Conservation (phyloP, 495 filamentous ascomycete species). For the Neurospora sp. region DNA sequence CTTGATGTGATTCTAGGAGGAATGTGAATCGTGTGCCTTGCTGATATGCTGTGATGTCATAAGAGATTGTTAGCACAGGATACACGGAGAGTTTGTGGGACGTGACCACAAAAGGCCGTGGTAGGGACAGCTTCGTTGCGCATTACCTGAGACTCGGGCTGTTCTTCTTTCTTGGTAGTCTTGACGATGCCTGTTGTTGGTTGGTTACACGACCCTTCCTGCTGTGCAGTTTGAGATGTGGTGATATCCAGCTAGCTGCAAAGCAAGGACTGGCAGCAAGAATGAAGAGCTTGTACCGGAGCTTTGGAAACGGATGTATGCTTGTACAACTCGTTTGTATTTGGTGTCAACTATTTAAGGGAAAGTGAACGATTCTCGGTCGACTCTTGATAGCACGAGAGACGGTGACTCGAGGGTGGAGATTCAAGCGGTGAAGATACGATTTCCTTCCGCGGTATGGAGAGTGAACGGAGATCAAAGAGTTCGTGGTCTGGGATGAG, state of each 20-base stretch:
- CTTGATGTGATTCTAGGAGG: constrained; percentile 18
- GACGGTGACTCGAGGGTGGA: background rate
- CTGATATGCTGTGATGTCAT: background rate
- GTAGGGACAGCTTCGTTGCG: background rate
- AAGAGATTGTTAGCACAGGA: background rate
- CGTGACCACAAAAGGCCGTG: background rate
- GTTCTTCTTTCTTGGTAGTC: background rate
- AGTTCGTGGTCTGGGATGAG: background rate
- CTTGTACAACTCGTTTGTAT: background rate
- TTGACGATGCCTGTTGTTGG: background rate
- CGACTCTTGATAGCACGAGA: background rate
- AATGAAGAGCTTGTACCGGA: background rate
- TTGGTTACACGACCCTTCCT: background rate
- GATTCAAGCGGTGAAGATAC: background rate
- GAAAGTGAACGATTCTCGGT: background rate
- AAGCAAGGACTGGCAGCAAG: background rate
- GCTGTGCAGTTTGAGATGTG: background rate
- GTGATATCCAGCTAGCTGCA: background rate
- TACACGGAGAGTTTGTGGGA: background rate
- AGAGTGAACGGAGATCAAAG: background rate
- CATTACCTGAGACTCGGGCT: background rate
- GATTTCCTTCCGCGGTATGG: background rate
- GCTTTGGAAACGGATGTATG: background rate
- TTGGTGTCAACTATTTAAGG: background rate
- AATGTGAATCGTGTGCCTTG: background rate